Evolutionary conservation across 2,329 filamentous ascomycete genomes (phyloP).

Genomic region (Alternaria tenuissima): DNA sequence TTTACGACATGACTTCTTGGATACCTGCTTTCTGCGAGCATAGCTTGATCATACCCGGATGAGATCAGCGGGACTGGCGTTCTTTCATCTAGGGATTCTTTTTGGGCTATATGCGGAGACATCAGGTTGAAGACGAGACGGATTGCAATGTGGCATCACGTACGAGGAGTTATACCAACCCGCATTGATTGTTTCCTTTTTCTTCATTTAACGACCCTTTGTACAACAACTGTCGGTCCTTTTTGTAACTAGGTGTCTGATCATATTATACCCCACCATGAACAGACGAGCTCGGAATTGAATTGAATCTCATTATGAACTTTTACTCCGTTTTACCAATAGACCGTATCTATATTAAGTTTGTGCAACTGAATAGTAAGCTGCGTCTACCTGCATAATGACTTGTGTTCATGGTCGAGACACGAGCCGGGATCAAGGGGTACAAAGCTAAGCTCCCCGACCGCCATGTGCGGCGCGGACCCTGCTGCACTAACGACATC

Average conservation of each 20-base stretch:
- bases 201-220: constrained; percentile 21
- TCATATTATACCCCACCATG: constrained; percentile 34
- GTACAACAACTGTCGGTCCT: constrained; percentile 25
- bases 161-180: constrained; percentile 15
- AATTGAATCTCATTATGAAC: constrained; percentile 12
- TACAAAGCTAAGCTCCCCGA: constrained; percentile 18
- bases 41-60: constrained; percentile 34
- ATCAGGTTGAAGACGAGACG: constrained; percentile 10
- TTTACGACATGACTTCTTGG: constrained; percentile 35
- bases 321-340: neutral
- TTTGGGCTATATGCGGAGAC: constrained; percentile 14
- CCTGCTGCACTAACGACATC: constrained; percentile 22
- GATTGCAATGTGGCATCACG: constrained; percentile 13
- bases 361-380: neutral
- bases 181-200: constrained; percentile 14
- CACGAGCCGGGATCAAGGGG: constrained; percentile 14
- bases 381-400: constrained; percentile 3
- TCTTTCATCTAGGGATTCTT: constrained; percentile 25
- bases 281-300: constrained; percentile 26
- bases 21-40: constrained; percentile 40
- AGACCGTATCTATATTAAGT: neutral
- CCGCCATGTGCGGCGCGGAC: constrained; percentile 20
- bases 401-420: constrained; percentile 7
- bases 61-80: constrained; percentile 35
- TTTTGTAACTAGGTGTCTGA: constrained; percentile 20